Conservation (phyloP, 495 filamentous ascomycete genomes). For the Podospora conica region DNA sequence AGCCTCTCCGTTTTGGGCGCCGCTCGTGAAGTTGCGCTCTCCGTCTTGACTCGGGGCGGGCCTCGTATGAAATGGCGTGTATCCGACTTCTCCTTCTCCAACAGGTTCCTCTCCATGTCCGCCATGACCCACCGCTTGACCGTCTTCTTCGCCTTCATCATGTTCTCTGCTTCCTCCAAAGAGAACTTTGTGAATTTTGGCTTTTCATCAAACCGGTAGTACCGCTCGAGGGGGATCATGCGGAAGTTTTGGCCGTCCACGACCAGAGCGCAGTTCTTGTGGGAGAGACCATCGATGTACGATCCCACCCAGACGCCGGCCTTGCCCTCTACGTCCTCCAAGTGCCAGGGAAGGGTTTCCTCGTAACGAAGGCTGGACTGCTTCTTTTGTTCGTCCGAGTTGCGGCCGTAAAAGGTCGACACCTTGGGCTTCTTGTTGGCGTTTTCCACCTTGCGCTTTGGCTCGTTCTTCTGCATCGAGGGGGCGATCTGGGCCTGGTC, state of each 20-base stretch:
- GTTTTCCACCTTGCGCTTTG: slow-evolving; percentile 55
- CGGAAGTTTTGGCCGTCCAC: slow-evolving; percentile 62
- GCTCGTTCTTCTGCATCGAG: slow-evolving; percentile 42
- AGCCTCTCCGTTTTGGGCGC: slow-evolving; percentile 46
- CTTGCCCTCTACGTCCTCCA: slow-evolving; percentile 93
- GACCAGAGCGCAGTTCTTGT: slow-evolving; percentile 66
- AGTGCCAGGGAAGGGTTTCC: slow-evolving; percentile 89
- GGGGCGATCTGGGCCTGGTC: slow-evolving; percentile 88
- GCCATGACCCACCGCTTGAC: slow-evolving; percentile 69
- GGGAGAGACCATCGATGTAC: slow-evolving; percentile 78
- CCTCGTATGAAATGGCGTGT: slow-evolving; percentile 41
- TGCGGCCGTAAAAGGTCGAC: slow-evolving; percentile 45
- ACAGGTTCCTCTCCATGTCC: slow-evolving; percentile 47
- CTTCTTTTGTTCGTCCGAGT: slow-evolving; percentile 69
- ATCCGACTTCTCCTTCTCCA: slow-evolving; percentile 45
- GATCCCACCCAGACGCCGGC: slow-evolving; percentile 81
- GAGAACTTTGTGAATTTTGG: slow-evolving; percentile 73
- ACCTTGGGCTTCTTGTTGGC: slow-evolving; percentile 72
- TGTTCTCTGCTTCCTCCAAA: slow-evolving; percentile 78
- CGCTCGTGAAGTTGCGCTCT: slow-evolving; percentile 46
- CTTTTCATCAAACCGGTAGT: slow-evolving; percentile 85
- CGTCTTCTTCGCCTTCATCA: slow-evolving; percentile 50
- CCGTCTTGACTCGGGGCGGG: slow-evolving; percentile 43
- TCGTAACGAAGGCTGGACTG: slow-evolving; percentile 80
- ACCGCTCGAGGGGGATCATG: slow-evolving; percentile 88